Evolutionary conservation across 352 stramenopile genomes (phyloP).

Genomic region (Globisporangium ultimum): DNA sequence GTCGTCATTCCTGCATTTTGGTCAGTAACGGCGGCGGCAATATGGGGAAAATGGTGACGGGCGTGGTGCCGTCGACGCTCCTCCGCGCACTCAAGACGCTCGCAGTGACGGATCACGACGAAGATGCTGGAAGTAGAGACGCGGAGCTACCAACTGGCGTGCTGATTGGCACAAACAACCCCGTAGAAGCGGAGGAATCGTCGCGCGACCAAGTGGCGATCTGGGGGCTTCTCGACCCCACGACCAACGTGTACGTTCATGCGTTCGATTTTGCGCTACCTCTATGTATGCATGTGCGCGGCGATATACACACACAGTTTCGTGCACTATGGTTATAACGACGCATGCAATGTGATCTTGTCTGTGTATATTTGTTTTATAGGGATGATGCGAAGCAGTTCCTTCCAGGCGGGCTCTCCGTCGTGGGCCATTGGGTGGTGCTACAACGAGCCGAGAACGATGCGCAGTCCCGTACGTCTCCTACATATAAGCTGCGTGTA

Average conservation of each 20-base stretch:
- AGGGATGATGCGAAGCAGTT: slow-evolving; percentile 3
- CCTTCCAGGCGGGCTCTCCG: slow-evolving; percentile 9
- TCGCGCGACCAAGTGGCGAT: slow-evolving; percentile 2
- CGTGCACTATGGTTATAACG: too few species aligned
- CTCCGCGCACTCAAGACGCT: slow-evolving; percentile 5
- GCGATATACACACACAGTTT: too few species aligned
- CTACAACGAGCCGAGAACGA: slow-evolving; percentile 8
- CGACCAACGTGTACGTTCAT: slow-evolving; percentile 13
- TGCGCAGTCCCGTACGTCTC: slow-evolving; percentile 4
- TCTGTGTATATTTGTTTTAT: background rate
- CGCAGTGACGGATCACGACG: slow-evolving; percentile 7
- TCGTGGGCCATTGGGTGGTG: slow-evolving; percentile 9
- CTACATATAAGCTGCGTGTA: background rate
- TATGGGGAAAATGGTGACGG: background rate
- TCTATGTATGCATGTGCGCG: background rate
- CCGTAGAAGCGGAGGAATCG: background rate
- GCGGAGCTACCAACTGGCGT: slow-evolving; percentile 3
- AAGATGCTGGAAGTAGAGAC: background rate
- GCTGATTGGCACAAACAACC: slow-evolving; percentile 4
- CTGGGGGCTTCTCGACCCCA: slow-evolving; percentile 4
- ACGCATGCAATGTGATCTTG: background rate
- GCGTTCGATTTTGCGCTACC: too few species aligned
- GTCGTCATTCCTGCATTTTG: background rate
- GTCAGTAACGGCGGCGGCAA: background rate
- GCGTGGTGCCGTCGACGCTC: slow-evolving; percentile 8